These are phyloP conservation scores for Papiliotrema nemorosa DNA, from an alignment of 1,284 basidiomycete genomes.

Conservation along the genomic window DNA sequence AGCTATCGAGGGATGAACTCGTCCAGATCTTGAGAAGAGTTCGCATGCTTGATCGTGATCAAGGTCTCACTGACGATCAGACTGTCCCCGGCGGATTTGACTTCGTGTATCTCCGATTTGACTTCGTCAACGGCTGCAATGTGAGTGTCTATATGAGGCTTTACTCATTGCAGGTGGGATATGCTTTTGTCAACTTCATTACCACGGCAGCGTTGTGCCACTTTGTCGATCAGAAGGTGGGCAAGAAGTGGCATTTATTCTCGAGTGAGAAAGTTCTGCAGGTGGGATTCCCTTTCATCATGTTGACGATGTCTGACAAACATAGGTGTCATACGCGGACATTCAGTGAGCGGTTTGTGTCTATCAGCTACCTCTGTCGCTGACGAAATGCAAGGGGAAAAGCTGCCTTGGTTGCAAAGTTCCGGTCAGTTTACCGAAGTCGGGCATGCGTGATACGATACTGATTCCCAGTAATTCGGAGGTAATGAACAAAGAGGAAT, in stretches of 20 bases:
- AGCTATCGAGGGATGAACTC: conserved; percentile 45
- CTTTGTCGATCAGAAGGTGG: conserved; percentile 39
- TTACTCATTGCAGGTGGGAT: conserved; percentile 33
- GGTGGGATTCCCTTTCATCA: conserved; percentile 16
- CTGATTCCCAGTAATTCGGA: conserved; percentile 38
- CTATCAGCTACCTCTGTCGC: background rate
- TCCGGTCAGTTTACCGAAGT: conserved; percentile 28
- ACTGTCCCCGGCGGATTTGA: conserved; percentile 45
- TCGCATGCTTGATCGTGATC: conserved; percentile 1
- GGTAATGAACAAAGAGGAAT: conserved; percentile 43
- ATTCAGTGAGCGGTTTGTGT: conserved; percentile 34
- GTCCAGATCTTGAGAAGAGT: conserved; percentile 44
- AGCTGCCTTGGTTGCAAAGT: conserved; percentile 45
- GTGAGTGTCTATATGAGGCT: conserved; percentile 20
- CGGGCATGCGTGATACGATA: background rate
- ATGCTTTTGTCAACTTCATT: conserved; percentile 49
- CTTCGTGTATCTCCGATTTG: conserved; percentile 49
- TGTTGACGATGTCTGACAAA: conserved; percentile 5
- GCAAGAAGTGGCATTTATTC: conserved; percentile 48
- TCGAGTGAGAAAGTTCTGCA: conserved; percentile 49
- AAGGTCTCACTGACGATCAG: conserved; percentile 15
- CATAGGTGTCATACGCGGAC: conserved; percentile 48
- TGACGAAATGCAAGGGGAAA: conserved; percentile 36
- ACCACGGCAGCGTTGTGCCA: conserved; percentile 31
- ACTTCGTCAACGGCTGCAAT: conserved; percentile 49